Evolutionary conservation across 1,284 basidiomycete genomes (phyloP), one percentile per base, ranked within the genome.

Genomic region (Sporisorium sorghi): DNA sequence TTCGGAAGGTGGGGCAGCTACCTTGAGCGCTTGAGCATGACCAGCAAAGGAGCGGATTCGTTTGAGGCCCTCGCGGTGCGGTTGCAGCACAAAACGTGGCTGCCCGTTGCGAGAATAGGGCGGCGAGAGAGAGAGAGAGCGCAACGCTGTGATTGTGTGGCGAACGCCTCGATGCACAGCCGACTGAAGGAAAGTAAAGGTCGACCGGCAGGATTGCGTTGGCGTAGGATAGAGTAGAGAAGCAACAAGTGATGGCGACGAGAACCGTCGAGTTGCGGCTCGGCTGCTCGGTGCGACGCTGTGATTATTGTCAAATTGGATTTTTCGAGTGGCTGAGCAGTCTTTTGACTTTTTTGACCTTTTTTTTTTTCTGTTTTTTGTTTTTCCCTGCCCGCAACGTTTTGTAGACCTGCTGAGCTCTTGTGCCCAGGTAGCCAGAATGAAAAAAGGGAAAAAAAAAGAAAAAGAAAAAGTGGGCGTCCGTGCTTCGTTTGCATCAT

Each of bases 201-300:
- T 58, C 51, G 56, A 65, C 62, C 51, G 62, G 62, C 51, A 58
- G 46, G 35, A 30, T 33, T 39, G 61, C 61, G 61, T 57, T 58
- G 55, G 23, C 28, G 21, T 15, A 26, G 28, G 51, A n/a, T 39
- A 28, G 35, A 40, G 42, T 5, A 21, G n/a, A 12, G 21, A 30
- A 48, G 32, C 12, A 40, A n/a, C n/a, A n/a, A 37, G 50, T 42
- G 47, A 39, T 48, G 55, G 46, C 37, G 37, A 47, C 43, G 33
- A 56, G n/a, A 35, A 3, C 28, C 28, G 28, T 30, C 28, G 26
- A 21, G 51, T 52, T 39, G 42, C n/a, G 19, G 52, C 52, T 54
- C 26, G 44, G 52, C 40, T 40, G 15, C 51, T 26, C 11, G n/a
- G n/a, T n/a, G n/a, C n/a, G n/a, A n/a, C n/a, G n/a, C n/a, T n/a